phyloP scores from a whole-genome alignment of 2,329 filamentous ascomycete genomes.

The Verticillium isaacii region DNA sequence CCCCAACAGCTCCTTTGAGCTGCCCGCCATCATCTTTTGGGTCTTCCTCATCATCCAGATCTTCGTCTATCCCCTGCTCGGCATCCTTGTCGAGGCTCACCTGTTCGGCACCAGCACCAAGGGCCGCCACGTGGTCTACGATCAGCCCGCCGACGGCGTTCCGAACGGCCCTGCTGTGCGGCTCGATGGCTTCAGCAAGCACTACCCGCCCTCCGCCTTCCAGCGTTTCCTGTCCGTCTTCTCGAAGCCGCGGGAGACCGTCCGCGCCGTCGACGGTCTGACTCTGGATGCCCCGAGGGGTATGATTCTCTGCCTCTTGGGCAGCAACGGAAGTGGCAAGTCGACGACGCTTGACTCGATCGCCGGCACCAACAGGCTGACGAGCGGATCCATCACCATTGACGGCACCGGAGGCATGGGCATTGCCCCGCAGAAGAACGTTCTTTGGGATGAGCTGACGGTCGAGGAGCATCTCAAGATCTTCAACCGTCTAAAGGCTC shows the following conservation, averaged over 20 bases:
- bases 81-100: constrained; percentile 63
- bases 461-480: constrained; percentile 67
- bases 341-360: constrained; percentile 51
- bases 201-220: constrained; percentile 64
- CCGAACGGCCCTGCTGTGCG: constrained; percentile 55
- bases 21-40: constrained; percentile 75
- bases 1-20: constrained; percentile 59
- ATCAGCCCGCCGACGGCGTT: constrained; percentile 12
- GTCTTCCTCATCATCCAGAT: constrained; percentile 75
- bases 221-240: constrained; percentile 45
- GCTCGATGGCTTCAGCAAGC: constrained; percentile 70
- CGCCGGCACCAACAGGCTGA: constrained; percentile 28
- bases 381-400: constrained; percentile 61
- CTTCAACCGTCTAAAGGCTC: constrained; percentile 65
- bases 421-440: constrained; percentile 71
- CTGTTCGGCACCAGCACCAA: constrained; percentile 2
- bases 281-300: constrained; percentile 68
- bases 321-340: constrained; percentile 71
- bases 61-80: constrained; percentile 70
- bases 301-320: constrained; percentile 76
- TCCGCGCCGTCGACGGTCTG: constrained; percentile 74
- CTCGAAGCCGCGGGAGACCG: constrained; percentile 52
- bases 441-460: constrained; percentile 69
- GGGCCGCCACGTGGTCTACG: background rate
- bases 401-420: constrained; percentile 69